Percentiles rank a stretch among this genome's conserved stretches.
Evolutionary conservation across 441 rosid genomes (phyloP).

Genomic region (Eruca vesicaria): DNA sequence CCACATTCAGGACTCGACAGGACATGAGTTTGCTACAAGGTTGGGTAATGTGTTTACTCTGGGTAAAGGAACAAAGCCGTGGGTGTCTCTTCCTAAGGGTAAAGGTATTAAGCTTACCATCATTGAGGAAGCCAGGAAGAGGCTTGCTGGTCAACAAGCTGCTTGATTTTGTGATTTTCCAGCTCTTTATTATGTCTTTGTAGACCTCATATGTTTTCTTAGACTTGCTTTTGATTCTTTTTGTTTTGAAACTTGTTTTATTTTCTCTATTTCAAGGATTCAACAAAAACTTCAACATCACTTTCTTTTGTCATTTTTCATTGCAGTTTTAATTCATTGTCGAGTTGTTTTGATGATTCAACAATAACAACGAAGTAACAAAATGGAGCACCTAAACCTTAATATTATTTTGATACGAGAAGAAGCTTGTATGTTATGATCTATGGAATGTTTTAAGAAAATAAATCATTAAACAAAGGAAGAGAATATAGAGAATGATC

Average conservation of each 20-base stretch:
- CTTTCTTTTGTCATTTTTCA: background rate
- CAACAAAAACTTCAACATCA: background rate
- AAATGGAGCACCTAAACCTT: too few relatives aligned
- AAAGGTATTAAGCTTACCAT: constrained; percentile 69
- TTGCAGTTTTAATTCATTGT: background rate
- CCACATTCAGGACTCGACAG: constrained; percentile 60
- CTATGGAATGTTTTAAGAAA: background rate
- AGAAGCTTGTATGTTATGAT: background rate
- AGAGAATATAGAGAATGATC: background rate
- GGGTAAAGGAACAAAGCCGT: constrained; percentile 62
- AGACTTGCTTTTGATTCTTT: constrained; percentile 16
- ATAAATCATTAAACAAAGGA: constrained; percentile 6
- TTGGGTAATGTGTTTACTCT: constrained; percentile 64
- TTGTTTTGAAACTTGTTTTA: constrained; percentile 6
- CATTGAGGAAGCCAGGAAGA: constrained; percentile 73
- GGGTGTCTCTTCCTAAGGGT: constrained; percentile 73
- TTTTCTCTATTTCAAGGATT: constrained; percentile 4
- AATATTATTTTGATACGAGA: constrained; percentile 9
- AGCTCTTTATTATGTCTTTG: background rate
- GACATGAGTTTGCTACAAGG: constrained; percentile 74
- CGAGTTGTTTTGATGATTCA: too few relatives aligned
- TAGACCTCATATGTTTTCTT: background rate
- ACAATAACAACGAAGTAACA: too few relatives aligned
- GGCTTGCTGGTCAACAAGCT: constrained; percentile 50
- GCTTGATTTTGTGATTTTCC: constrained; percentile 18